A percentile compares a stretch with the other conserved stretches of the same genome.
Evolutionary conservation across 2,329 filamentous ascomycete species (phyloP).

Genomic region (Aspergillus quadrilineatus): DNA sequence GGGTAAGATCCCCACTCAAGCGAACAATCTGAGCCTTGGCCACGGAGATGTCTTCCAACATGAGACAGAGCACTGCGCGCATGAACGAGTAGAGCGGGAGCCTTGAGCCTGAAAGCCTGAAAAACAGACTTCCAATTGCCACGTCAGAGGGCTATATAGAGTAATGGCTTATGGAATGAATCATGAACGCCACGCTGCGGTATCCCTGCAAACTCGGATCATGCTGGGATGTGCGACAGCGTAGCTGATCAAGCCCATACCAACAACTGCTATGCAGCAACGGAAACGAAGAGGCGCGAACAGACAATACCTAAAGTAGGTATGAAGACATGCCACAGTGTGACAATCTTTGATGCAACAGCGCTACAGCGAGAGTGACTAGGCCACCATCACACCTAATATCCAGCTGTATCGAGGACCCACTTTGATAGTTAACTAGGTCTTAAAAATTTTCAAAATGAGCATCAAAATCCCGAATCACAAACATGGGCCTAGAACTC

Average conservation of each 20-base stretch:
- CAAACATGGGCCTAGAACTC: constrained; percentile 6
- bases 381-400: neutral
- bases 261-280: constrained; percentile 3
- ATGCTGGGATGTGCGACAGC: constrained; percentile 1
- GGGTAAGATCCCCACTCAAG: neutral
- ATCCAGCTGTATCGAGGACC: neutral
- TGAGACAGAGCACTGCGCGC: neutral
- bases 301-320: neutral
- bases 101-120: neutral
- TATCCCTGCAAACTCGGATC: constrained; percentile 18
- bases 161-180: constrained; percentile 2
- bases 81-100: neutral
- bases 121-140: neutral
- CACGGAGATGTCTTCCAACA: constrained; percentile 2
- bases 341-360: constrained; percentile 2
- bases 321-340: neutral
- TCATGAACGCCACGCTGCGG: constrained; percentile 15
- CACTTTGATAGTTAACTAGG: neutral
- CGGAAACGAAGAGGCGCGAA: constrained; percentile 1
- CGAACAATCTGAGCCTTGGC: neutral
- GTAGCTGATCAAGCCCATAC: constrained; percentile 1
- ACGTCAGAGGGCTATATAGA: neutral
- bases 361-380: neutral
- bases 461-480: constrained; percentile 11
- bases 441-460: neutral